Evolutionary conservation across 768 basidiomycete species (phyloP).

Genomic region (Rhodotorula babjevae): DNA sequence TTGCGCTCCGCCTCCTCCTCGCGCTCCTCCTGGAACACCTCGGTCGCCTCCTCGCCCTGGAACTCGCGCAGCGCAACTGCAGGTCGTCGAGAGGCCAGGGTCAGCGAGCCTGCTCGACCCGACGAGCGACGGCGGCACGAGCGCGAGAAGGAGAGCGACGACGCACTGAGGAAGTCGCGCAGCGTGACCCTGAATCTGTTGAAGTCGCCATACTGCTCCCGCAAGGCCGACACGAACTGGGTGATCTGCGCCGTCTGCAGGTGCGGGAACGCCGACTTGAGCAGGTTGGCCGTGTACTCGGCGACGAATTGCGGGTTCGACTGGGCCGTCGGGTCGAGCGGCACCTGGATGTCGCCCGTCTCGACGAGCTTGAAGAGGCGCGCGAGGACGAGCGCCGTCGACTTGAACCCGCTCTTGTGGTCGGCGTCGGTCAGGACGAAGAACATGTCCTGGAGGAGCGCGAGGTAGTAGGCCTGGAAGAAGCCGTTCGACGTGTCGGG

Average conservation of each 20-base stretch:
- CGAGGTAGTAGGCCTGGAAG: conserved; percentile 94
- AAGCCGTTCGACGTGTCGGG: conserved; percentile 77
- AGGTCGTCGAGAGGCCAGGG: not conserved
- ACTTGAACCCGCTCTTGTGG: conserved; percentile 89
- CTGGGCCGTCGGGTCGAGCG: conserved; percentile 68
- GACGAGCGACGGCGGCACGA: too few relatives aligned
- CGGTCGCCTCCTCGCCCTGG: conserved; percentile 65
- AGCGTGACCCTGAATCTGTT: conserved; percentile 71
- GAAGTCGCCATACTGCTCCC: conserved; percentile 50
- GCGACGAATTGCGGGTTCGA: conserved; percentile 75
- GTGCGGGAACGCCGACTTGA: conserved; percentile 87
- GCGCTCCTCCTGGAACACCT: conserved; percentile 89
- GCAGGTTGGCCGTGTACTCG: conserved; percentile 76
- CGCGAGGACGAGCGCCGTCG: conserved; percentile 62
- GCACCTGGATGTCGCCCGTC: conserved; percentile 68
- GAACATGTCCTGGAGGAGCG: conserved; percentile 90
- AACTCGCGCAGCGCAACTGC: conserved; percentile 87
- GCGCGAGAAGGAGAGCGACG: not conserved
- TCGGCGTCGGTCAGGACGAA: conserved; percentile 95
- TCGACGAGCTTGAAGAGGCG: conserved; percentile 91
- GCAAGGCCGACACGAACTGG: conserved; percentile 49
- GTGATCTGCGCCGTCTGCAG: conserved; percentile 62
- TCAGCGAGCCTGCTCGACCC: not conserved
- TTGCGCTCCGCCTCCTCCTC: conserved; percentile 75
- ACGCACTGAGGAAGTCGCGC: conserved; percentile 78